Conservation (phyloP, 2,329 filamentous ascomycete genomes). For the Lasiodiplodia hormozganensis region DNA sequence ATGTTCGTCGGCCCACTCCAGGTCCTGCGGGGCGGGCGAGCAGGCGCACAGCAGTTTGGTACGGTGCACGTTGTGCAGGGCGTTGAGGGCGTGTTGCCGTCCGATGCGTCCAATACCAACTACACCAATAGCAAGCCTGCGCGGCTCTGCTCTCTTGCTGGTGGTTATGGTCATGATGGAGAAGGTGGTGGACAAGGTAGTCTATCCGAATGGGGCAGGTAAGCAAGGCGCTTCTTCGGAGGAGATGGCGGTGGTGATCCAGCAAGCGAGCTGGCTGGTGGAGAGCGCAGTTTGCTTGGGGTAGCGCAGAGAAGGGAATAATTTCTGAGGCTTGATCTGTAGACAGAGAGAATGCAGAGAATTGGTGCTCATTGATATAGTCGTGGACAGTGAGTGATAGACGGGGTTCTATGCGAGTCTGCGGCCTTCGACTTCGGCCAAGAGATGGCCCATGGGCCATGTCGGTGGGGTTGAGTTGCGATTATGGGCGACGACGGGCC, state of each 20-base stretch:
- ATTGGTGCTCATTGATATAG: slow-evolving; percentile 1
- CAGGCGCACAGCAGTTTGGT: slow-evolving; percentile 60
- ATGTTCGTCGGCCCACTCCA: slow-evolving; percentile 54
- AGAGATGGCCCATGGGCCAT: slow-evolving; percentile 13
- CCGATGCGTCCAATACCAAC: slow-evolving; percentile 62
- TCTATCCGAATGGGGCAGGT: slow-evolving; percentile 3
- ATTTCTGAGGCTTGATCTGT: not conserved
- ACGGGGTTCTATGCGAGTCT: not conserved
- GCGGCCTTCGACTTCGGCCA: slow-evolving; percentile 1
- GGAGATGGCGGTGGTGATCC: not conserved
- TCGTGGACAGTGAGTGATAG: not conserved
- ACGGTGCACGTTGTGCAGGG: slow-evolving; percentile 54
- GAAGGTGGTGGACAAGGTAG: too few species aligned
- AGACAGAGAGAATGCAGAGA: not conserved
- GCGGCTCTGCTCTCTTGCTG: slow-evolving; percentile 29
- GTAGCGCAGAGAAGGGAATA: not conserved
- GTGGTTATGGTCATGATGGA: not conserved
- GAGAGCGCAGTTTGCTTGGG: not conserved
- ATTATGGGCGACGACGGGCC: not conserved
- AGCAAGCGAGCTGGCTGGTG: not conserved
- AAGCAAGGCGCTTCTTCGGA: slow-evolving; percentile 9
- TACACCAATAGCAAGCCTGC: slow-evolving; percentile 50
- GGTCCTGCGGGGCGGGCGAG: slow-evolving; percentile 54
- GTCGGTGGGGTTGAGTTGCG: not conserved
- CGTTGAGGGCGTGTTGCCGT: slow-evolving; percentile 58